A percentile compares a stretch with the other conserved stretches of the same genome.
Evolutionary conservation across 306 rosid genomes (phyloP).

Genomic region (Ormosia emarginata): DNA sequence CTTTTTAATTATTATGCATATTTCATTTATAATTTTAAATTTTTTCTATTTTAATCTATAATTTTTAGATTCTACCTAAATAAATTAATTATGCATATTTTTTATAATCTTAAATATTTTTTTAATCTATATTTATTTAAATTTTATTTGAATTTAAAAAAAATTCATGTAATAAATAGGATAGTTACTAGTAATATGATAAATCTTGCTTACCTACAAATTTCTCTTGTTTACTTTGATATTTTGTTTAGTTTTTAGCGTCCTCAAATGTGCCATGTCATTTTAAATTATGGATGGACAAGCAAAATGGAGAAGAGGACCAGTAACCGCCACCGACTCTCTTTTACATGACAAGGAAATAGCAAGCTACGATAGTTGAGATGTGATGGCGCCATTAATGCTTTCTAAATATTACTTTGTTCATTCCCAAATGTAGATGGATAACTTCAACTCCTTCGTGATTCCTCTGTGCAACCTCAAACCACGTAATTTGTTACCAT

Average conservation of each 20-base stretch:
- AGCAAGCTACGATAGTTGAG: not conserved
- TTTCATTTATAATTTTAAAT: no score
- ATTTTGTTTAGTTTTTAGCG: not conserved
- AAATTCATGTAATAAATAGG: no score
- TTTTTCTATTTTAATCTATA: no score
- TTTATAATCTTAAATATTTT: no score
- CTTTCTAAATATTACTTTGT: not conserved
- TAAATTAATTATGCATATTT: no score
- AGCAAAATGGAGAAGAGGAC: not conserved
- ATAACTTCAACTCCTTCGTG: not conserved
- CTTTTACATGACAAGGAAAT: constrained; percentile 24
- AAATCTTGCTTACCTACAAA: no score
- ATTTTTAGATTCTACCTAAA: no score
- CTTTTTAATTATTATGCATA: no score
- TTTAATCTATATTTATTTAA: no score
- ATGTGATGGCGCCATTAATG: not conserved
- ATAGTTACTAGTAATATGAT: no score
- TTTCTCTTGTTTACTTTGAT: no score
- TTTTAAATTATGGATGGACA: not conserved
- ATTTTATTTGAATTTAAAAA: no score
- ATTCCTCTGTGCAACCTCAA: not conserved
- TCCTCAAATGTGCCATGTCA: not conserved
- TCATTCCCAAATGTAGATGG: not conserved
- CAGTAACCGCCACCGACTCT: constrained; percentile 3
- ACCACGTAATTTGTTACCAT: not conserved